Base-by-base conservation (phyloP, 2,329 filamentous ascomycete species). In the Ophiocordyceps robertsii region DNA sequence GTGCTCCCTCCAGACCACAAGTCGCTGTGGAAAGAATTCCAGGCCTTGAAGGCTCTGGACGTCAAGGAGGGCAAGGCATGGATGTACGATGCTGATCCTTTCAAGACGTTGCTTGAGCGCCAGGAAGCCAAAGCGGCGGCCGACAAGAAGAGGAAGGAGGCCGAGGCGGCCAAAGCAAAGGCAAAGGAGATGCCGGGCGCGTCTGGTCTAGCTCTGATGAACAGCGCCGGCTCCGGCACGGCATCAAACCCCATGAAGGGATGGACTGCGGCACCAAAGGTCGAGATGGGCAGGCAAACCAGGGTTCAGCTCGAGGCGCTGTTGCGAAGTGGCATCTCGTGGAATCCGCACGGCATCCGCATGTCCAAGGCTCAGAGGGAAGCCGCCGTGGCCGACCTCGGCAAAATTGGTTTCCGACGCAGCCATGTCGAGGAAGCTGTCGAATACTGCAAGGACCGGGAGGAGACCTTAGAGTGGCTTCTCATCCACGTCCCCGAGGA, bases 401-500 rank as follows among this genome's bases (percentile, higher is more conserved):
- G 70, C 19, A 74, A 69, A n/a, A 72, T 93, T 40, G 89, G 87
- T 0, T 98, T 98, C 60, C 80, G 90, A n/a, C 73, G 71, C 53
- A 93, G 83, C 53, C 92, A 98, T 56, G 77, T 89, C 35, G 80
- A 93, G 56, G 92, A 98, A 63, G 90, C 92, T 9, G 77, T 84
- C 1, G 78, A 78, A 37, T 79, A 89, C 53, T 95, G 89, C 66
- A 93, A 90, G 60, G 88, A 95, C 57, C 75, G 83, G 29, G 89
- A 95, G 58, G 92, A 98, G 63, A 82, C 87, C 14, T 71, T 98
- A 3, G 90, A 96, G 59, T 98, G 92, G 92, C 72, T 98, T 14
- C 73, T 98, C 39, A 89, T 96, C 41, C 90, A 98, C 61, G 88
- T 98, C 3, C 92, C 92, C 1, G 92, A 98, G 57, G 92, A 98